Percentiles rank a stretch among this genome's conserved stretches.
Conservation (phyloP, 1,284 basidiomycete genomes). For the Trametes sp. region DNA sequence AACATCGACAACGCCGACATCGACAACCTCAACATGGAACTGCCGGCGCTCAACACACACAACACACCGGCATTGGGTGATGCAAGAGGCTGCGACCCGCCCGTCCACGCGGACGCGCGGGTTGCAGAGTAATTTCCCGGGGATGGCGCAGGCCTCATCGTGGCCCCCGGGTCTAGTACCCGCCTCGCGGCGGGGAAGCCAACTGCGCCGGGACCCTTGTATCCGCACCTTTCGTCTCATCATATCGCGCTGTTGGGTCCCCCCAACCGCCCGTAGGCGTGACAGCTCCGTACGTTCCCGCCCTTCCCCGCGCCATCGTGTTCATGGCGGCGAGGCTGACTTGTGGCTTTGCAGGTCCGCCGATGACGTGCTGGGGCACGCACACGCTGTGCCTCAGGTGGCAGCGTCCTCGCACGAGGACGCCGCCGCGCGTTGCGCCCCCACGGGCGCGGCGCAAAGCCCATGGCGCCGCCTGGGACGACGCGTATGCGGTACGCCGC, state of each 20-base stretch:
- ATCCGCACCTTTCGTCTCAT: neutral
- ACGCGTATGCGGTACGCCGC: no score
- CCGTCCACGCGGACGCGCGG: neutral
- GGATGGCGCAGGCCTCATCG: conserved; percentile 1
- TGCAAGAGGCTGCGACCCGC: neutral
- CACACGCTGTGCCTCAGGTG: no score
- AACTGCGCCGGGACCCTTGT: neutral
- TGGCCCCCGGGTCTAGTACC: neutral
- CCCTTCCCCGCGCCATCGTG: neutral
- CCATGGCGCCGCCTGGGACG: no score
- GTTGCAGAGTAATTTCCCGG: neutral
- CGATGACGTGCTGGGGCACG: no score
- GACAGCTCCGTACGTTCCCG: neutral
- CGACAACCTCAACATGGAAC: no score
- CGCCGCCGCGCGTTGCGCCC: no score
- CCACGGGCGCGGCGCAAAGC: no score
- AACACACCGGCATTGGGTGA: no score
- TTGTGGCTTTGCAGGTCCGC: no score
- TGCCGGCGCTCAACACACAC: no score
- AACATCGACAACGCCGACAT: no score
- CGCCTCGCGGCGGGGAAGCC: conserved; percentile 1
- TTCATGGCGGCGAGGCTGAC: neutral
- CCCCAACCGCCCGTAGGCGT: neutral
- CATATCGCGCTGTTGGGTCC: neutral
- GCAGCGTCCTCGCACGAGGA: no score